A percentile compares a stretch with the other conserved stretches of the same genome.
These are phyloP conservation scores for Phanerochaete sordida DNA, from an alignment of 768 basidiomycete genomes.

Conservation along the genomic window DNA sequence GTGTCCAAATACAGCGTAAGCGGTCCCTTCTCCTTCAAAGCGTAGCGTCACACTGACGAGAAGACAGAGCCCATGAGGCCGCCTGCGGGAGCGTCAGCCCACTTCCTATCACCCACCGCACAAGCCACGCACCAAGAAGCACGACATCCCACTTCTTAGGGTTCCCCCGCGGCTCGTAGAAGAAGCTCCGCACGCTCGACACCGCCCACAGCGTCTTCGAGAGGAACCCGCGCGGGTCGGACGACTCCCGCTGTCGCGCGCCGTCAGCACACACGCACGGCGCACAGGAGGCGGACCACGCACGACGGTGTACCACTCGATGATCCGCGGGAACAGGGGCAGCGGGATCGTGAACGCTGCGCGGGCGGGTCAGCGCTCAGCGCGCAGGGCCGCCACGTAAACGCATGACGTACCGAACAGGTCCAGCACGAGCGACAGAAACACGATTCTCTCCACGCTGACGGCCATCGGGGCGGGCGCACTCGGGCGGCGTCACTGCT, in stretches of 20 bases:
- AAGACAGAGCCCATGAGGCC: constrained; percentile 94
- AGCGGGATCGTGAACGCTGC: constrained; percentile 90
- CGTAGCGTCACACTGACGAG: constrained; percentile 54
- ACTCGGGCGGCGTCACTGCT: too few relatives aligned
- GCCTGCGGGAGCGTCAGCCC: constrained; percentile 33
- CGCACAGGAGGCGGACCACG: constrained; percentile 19
- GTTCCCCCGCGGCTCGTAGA: constrained; percentile 58
- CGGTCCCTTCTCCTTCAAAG: not conserved
- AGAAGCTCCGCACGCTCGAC: constrained; percentile 58
- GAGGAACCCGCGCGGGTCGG: constrained; percentile 68
- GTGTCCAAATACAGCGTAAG: not conserved
- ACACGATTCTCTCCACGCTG: constrained; percentile 78
- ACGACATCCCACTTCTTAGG: constrained; percentile 91
- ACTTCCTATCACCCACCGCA: too few relatives aligned
- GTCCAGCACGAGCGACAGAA: constrained; percentile 87
- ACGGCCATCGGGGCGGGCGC: constrained; percentile 4
- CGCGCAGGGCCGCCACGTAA: not conserved
- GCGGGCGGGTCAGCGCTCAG: constrained; percentile 1
- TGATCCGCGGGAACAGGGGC: constrained; percentile 97
- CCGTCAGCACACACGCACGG: not conserved
- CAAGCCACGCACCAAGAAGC: constrained; percentile 79
- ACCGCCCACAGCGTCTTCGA: constrained; percentile 66
- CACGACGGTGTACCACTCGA: constrained; percentile 86
- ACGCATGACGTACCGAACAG: constrained; percentile 53
- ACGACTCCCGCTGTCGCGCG: constrained; percentile 58